Conservation (phyloP, 257 asterid species). For the Parsonsia alboflavescens region DNA sequence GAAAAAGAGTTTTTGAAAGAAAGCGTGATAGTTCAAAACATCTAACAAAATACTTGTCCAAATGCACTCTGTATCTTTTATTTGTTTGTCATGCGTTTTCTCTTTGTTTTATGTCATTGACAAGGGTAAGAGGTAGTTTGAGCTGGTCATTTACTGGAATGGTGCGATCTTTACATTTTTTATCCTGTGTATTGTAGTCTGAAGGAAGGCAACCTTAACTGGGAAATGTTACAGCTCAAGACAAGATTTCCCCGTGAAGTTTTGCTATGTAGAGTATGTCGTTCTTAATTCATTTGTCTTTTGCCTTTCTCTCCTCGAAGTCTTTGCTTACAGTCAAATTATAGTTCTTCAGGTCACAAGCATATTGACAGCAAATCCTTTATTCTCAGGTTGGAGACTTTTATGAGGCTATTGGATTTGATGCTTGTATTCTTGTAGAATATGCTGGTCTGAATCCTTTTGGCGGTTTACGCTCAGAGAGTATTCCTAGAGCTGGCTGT, state of each 20-base stretch:
- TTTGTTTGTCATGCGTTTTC: background rate
- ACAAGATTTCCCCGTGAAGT: constrained; percentile 92
- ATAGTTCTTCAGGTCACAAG: background rate
- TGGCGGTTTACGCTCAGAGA: constrained; percentile 89
- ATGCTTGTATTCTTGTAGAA: constrained; percentile 97
- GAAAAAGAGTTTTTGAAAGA: too few relatives aligned
- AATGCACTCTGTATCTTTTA: background rate
- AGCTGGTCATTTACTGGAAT: constrained; percentile 1
- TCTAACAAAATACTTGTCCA: too few relatives aligned
- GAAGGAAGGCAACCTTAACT: constrained; percentile 94
- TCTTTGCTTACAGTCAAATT: background rate
- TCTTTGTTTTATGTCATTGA: background rate
- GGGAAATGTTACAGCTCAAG: constrained; percentile 93
- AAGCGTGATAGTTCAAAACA: too few relatives aligned
- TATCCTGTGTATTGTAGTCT: constrained; percentile 45
- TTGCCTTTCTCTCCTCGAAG: constrained; percentile 2
- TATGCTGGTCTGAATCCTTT: constrained; percentile 98
- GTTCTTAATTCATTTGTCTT: constrained; percentile 14
- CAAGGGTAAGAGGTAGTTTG: background rate
- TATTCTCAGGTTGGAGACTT: constrained; percentile 82
- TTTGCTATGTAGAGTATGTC: constrained; percentile 81
- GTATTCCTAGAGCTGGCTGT: constrained; percentile 96
- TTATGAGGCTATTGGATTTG: constrained; percentile 90
- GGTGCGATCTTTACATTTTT: constrained; percentile 5
- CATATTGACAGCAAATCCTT: constrained; percentile 4